A percentile compares a stretch with the other conserved stretches of the same genome.
These are phyloP conservation scores for Colletotrichum liaoningense DNA, from an alignment of 2,329 filamentous ascomycete species.

Conservation along the genomic window DNA sequence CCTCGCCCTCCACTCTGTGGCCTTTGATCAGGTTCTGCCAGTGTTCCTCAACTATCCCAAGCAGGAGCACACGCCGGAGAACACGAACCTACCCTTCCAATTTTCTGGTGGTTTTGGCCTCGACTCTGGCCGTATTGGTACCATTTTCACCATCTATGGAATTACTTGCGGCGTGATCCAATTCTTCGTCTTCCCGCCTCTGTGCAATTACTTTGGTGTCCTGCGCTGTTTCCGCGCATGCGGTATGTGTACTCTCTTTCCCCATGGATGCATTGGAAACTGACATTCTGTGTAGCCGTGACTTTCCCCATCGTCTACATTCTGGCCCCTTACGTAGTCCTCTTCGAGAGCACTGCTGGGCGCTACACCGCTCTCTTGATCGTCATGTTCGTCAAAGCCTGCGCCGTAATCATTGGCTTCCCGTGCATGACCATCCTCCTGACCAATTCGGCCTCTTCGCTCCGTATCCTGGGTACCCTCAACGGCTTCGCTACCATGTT, in stretches of 20 bases:
- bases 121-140: conserved; percentile 79
- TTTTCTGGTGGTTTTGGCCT: conserved; percentile 86
- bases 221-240: conserved; percentile 78
- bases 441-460: conserved; percentile 87
- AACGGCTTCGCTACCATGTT: conserved; percentile 92
- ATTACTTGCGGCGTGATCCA: conserved; percentile 84
- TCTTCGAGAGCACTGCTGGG: conserved; percentile 59
- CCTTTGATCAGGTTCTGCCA: conserved; percentile 88
- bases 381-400: conserved; percentile 80
- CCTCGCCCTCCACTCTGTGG: conserved; percentile 83
- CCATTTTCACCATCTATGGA: conserved; percentile 87
- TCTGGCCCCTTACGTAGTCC: conserved; percentile 82
- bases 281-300: conserved; percentile 53
- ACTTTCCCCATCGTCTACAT: conserved; percentile 82
- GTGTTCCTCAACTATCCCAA: conserved; percentile 87
- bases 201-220: conserved; percentile 80
- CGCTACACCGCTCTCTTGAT: conserved; percentile 73
- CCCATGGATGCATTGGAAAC: background rate
- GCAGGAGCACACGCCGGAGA: conserved; percentile 66
- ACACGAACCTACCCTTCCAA: conserved; percentile 77
- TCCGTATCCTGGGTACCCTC: conserved; percentile 86
- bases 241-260: conserved; percentile 47
- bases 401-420: conserved; percentile 85
- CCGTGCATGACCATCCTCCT: conserved; percentile 91
- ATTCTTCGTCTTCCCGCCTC: conserved; percentile 84